A percentile compares a stretch with the other conserved stretches of the same genome.
Conservation (phyloP, 306 rosid species). For the Senna siamea region DNA sequence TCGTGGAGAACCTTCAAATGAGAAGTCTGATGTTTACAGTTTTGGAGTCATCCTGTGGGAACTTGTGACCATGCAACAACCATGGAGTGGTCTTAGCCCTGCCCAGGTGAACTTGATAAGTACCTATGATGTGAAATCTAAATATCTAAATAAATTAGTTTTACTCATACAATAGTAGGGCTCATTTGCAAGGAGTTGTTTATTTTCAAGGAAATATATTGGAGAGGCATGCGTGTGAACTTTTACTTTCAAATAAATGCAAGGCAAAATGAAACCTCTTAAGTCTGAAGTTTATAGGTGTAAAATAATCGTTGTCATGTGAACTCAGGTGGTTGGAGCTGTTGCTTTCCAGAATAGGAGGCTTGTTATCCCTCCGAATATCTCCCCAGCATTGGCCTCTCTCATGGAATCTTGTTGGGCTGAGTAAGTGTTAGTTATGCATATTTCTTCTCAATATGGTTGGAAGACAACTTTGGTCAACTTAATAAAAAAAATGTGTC, state of each 20-base stretch:
- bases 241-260: slow-evolving; percentile 19
- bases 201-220: neutral
- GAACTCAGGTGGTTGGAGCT: slow-evolving; percentile 88
- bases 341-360: slow-evolving; percentile 92
- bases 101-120: slow-evolving; percentile 67
- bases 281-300: neutral
- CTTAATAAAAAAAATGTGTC: no score
- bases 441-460: slow-evolving; percentile 4
- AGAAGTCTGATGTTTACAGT: slow-evolving; percentile 94
- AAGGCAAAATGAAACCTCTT: slow-evolving; percentile 31
- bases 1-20: slow-evolving; percentile 94
- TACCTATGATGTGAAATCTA: slow-evolving; percentile 18
- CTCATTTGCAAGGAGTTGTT: slow-evolving; percentile 4
- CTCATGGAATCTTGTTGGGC: slow-evolving; percentile 96
- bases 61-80: slow-evolving; percentile 86
- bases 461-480: neutral
- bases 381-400: slow-evolving; percentile 70
- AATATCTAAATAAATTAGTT: neutral
- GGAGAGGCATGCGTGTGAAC: slow-evolving; percentile 15
- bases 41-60: slow-evolving; percentile 97
- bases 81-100: slow-evolving; percentile 91
- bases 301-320: slow-evolving; percentile 8
- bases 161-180: slow-evolving; percentile 2
- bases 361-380: slow-evolving; percentile 69
- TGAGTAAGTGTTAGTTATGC: slow-evolving; percentile 60